Base-by-base conservation (phyloP, 371 early-diverging fungal genomes). In the Amoeboaphelidium protococcarum region DNA sequence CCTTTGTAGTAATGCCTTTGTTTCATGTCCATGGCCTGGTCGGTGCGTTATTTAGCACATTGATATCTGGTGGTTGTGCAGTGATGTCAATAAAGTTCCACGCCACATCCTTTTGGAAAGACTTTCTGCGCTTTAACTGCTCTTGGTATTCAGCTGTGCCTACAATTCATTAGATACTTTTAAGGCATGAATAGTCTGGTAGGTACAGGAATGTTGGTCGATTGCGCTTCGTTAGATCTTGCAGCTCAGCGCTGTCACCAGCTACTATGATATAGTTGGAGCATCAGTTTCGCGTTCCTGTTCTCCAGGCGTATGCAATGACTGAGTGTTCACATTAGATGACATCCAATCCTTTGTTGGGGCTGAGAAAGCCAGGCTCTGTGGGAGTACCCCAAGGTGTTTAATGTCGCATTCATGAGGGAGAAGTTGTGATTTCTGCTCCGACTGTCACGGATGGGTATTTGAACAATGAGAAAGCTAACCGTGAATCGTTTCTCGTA, bases 281-380 rank as follows among this genome's bases (percentile, higher is more conserved):
- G 58, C 40, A 66, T 40, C 55, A 57, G 13, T 76, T 80, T 54
- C 57, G 69, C 23, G 85, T 76, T 0, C 84, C 86, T 16, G 82
- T 83, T 1, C 59, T 82, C 43, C 81, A 62, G 57, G 82, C 87
- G 0, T 86, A 86, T 53, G 85, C 86, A 12, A 84, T 87, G 86
- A 82, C 86, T 1, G 88, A 87, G 59, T 81, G 84, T 0, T 63
- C 83, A 20, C 88, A 87, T 58, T 83, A 81, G 59, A 80, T 87
- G 74, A 72, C 78, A 27, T 77, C 81, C 20, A 85, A 84, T 55
- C 80, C 78, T 42, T 57, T 84, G 22, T 83, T 72, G 16, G 67
- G 65, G 3, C 53, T 56, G 13, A 78, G 74, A 52, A 82, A 80
- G 55, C 69, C 85, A 6, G 86, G 82, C 2, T 72, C 76, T 12